Percentiles rank a stretch among this genome's conserved stretches.
Evolutionary conservation across 1,284 basidiomycete species (phyloP).

Genomic region (Austropuccinia psidii): DNA sequence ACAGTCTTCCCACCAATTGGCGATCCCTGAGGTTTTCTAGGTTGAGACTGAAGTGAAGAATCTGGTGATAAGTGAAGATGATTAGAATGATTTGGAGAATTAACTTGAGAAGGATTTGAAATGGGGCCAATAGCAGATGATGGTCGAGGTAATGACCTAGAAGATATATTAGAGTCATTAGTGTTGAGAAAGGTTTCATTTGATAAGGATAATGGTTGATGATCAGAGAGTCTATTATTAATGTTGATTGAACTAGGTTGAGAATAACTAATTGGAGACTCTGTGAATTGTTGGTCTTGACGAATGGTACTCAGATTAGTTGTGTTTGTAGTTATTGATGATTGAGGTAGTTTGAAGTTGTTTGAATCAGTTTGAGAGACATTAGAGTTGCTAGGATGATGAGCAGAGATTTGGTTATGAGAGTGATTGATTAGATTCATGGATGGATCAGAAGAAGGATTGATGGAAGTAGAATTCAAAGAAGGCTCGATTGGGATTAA

Average conservation of each 20-base stretch:
- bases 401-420: not conserved
- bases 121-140: not conserved
- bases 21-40: not conserved
- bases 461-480: not conserved
- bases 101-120: not conserved
- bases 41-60: not conserved
- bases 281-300: too few species aligned
- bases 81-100: not conserved
- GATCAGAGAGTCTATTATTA: not conserved
- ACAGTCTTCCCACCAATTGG: constrained; percentile 4
- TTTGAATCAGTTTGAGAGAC: not conserved
- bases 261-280: not conserved
- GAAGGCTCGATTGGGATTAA: too few species aligned
- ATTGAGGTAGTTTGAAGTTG: not conserved
- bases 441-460: not conserved
- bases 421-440: not conserved
- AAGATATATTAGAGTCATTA: not conserved
- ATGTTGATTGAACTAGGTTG: not conserved
- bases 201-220: not conserved
- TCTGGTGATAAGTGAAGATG: not conserved
- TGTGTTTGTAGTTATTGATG: not conserved
- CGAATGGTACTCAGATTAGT: too few species aligned
- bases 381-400: not conserved
- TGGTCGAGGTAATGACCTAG: not conserved
- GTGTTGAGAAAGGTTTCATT: constrained; percentile 14